Evolutionary conservation across 2,329 filamentous ascomycete genomes (phyloP).

Genomic region (Tolypocladium capitatum): DNA sequence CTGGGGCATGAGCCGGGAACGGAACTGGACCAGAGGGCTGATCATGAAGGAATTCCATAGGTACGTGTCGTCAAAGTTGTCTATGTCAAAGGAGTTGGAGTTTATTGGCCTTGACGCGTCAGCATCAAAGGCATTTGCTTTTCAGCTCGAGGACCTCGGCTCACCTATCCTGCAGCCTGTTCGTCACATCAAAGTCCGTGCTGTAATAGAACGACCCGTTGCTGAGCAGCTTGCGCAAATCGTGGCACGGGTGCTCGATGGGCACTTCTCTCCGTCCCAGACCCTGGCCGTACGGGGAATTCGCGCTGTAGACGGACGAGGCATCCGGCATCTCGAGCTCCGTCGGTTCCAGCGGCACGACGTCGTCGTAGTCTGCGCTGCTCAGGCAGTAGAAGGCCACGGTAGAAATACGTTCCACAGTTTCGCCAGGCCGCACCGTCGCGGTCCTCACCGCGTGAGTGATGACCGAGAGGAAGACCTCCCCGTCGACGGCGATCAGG

Average conservation of each 20-base stretch:
- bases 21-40: constrained; percentile 77
- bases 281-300: constrained; percentile 21
- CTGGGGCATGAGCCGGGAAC: constrained; percentile 60
- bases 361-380: constrained; percentile 71
- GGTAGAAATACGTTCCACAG: constrained; percentile 69
- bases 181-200: constrained; percentile 93
- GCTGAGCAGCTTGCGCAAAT: constrained; percentile 80
- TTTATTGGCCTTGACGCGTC: constrained; percentile 49
- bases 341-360: constrained; percentile 41
- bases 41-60: constrained; percentile 99
- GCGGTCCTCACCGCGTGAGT: constrained; percentile 68
- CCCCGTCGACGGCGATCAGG: constrained; percentile 66
- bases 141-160: constrained; percentile 2
- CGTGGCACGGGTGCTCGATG: constrained; percentile 77
- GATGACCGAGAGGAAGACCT: constrained; percentile 86
- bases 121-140: constrained; percentile 3
- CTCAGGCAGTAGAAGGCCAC: constrained; percentile 94
- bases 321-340: constrained; percentile 36
- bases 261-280: constrained; percentile 55
- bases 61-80: constrained; percentile 84
- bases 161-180: constrained; percentile 77
- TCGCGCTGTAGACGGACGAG: constrained; percentile 33
- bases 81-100: constrained; percentile 70
- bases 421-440: constrained; percentile 74
- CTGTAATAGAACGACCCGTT: constrained; percentile 97